Evolutionary conservation across 2,329 filamentous ascomycete genomes (phyloP).

Genomic region (Alternaria rosae): DNA sequence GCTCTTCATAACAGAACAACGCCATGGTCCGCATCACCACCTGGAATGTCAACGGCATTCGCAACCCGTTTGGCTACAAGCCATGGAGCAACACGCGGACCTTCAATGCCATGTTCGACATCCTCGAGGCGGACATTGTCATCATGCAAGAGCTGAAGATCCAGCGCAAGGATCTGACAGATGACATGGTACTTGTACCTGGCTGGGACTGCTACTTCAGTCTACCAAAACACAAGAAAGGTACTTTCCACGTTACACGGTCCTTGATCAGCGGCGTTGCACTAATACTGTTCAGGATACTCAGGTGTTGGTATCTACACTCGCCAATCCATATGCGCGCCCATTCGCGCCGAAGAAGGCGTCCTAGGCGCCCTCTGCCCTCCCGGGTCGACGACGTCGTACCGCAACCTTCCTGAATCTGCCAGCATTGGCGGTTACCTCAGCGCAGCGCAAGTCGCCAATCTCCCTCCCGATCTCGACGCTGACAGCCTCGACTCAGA

Average conservation of each 20-base stretch:
- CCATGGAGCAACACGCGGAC: constrained; percentile 59
- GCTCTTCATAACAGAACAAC: constrained; percentile 4
- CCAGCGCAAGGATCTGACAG: constrained; percentile 85
- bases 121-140: constrained; percentile 89
- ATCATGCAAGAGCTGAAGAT: constrained; percentile 98
- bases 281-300: constrained; percentile 69
- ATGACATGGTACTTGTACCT: constrained; percentile 94
- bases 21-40: constrained; percentile 76
- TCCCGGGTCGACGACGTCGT: constrained; percentile 73
- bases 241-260: constrained; percentile 52
- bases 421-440: constrained; percentile 92
- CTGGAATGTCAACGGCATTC: constrained; percentile 63
- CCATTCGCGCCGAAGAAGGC: constrained; percentile 93
- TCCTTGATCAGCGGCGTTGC: constrained; percentile 8
- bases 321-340: constrained; percentile 81
- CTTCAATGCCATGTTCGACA: constrained; percentile 84
- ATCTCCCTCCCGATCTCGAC: constrained; percentile 62
- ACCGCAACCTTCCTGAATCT: constrained; percentile 74
- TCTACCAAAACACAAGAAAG: constrained; percentile 91
- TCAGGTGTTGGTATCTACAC: constrained; percentile 97
- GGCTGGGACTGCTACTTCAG: constrained; percentile 98
- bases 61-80: constrained; percentile 62
- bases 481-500: constrained; percentile 82
- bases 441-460: constrained; percentile 69
- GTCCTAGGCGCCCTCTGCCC: constrained; percentile 80